A percentile compares a stretch with the other conserved stretches of the same genome.
These are phyloP conservation scores for Leccinum subrobustum DNA, from an alignment of 1,284 basidiomycete species.

Conservation along the genomic window DNA sequence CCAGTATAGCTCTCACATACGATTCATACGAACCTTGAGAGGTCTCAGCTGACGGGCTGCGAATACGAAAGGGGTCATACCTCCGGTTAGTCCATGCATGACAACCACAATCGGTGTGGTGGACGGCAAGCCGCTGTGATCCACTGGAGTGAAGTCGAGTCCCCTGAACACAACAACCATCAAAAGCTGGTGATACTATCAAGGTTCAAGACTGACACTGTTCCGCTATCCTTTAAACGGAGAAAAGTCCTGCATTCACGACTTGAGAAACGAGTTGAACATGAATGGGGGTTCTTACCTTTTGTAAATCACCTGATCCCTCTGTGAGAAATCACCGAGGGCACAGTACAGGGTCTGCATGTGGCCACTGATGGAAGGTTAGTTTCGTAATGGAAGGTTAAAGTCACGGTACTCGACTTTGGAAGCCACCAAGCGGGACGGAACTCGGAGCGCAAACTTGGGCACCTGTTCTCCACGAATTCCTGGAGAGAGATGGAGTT, in stretches of 20 bases:
- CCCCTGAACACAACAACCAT: conserved; percentile 43
- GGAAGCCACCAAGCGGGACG: conserved; percentile 69
- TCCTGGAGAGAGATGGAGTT: conserved; percentile 43
- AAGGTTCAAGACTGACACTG: conserved; percentile 47
- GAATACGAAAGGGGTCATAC: conserved; percentile 34
- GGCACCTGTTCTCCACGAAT: conserved; percentile 57
- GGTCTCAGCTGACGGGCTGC: conserved; percentile 9
- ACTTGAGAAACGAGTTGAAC: conserved; percentile 4
- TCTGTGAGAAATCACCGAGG: conserved; percentile 69
- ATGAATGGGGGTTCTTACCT: conserved; percentile 40
- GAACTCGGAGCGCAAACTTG: conserved; percentile 54
- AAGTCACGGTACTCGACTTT: conserved; percentile 41
- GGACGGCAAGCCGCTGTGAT: conserved; percentile 49
- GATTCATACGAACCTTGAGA: conserved; percentile 79
- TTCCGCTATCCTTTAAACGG: conserved; percentile 67
- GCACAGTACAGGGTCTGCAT: conserved; percentile 72
- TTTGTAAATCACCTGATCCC: conserved; percentile 67
- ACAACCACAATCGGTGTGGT: conserved; percentile 83
- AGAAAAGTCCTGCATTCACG: conserved; percentile 48
- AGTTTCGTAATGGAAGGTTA: conserved; percentile 6
- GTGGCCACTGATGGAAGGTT: conserved; percentile 52
- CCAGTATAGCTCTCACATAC: conserved; percentile 81
- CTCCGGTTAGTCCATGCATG: conserved; percentile 86
- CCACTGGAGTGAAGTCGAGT: conserved; percentile 68
- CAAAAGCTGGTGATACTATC: not conserved